These are phyloP conservation scores for Baudoinia panamericana DNA, from an alignment of 495 filamentous ascomycete genomes.

Conservation along the genomic window DNA sequence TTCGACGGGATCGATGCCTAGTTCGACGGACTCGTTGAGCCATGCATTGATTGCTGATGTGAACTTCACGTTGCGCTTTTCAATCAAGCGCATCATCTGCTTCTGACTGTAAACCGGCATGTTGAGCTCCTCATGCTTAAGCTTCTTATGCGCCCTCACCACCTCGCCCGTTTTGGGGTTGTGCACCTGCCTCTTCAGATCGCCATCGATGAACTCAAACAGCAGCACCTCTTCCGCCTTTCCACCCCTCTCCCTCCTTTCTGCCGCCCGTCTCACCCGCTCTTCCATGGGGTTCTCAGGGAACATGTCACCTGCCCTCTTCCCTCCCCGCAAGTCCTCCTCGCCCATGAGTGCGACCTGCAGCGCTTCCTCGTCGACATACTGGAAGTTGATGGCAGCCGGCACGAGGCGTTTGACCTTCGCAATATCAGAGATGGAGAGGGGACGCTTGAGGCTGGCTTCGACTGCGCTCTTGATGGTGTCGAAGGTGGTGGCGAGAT, in stretches of 20 bases:
- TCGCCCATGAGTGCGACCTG: constrained; percentile 65
- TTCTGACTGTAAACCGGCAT: constrained; percentile 91
- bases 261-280: constrained; percentile 20
- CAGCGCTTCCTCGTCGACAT: constrained; percentile 69
- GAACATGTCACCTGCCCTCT: constrained; percentile 31
- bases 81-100: constrained; percentile 80
- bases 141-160: constrained; percentile 46
- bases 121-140: constrained; percentile 67
- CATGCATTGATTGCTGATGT: constrained; percentile 62
- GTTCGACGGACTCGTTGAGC: constrained; percentile 55
- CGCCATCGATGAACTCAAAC: constrained; percentile 87
- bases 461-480: constrained; percentile 78
- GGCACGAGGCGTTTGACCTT: constrained; percentile 67
- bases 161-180: constrained; percentile 59
- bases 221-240: constrained; percentile 52
- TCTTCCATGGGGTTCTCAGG: constrained; percentile 15
- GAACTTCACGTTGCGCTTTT: constrained; percentile 84
- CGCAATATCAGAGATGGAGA: constrained; percentile 67
- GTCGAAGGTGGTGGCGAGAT: constrained; percentile 80
- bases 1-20: constrained; percentile 54
- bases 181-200: constrained; percentile 68
- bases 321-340: constrained; percentile 35
- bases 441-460: constrained; percentile 56
- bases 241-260: too few relatives aligned
- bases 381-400: constrained; percentile 64